phyloP scores from a whole-genome alignment of 2,329 filamentous ascomycete species.

The Aspergillus melleus region DNA sequence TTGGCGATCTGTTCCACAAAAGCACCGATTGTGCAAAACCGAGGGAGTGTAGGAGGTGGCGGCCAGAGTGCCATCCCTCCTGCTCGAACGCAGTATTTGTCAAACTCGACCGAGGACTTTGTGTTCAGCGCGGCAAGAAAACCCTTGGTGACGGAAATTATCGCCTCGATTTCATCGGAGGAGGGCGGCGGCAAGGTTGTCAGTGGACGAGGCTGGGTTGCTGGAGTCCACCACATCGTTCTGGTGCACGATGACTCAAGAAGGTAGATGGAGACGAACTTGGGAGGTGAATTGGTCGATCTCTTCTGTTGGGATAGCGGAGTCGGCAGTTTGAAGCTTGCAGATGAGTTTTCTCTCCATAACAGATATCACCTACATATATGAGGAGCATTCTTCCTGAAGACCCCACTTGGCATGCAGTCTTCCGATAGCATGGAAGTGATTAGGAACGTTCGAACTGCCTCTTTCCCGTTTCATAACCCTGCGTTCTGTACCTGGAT shows the following conservation, averaged over 20 bases:
- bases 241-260: neutral
- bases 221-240: conserved; percentile 20
- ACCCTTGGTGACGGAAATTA: conserved; percentile 29
- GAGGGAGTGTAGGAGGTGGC: conserved; percentile 28
- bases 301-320: neutral
- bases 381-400: neutral
- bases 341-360: neutral
- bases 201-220: conserved; percentile 1
- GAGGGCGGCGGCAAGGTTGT: conserved; percentile 1
- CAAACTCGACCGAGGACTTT: conserved; percentile 33
- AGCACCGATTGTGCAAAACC: conserved; percentile 37
- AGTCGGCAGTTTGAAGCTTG: neutral
- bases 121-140: conserved; percentile 32
- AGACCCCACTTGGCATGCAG: neutral
- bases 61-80: conserved; percentile 38
- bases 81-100: conserved; percentile 34
- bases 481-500: neutral
- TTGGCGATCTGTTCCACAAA: conserved; percentile 34
- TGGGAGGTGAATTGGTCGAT: neutral
- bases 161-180: conserved; percentile 21
- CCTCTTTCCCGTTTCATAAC: no score
- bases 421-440: neutral
- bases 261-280: neutral
- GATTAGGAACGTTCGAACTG: neutral
- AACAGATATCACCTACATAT: neutral